Base-by-base conservation (phyloP, 768 basidiomycete genomes). In the Collybiopsis luxurians region DNA sequence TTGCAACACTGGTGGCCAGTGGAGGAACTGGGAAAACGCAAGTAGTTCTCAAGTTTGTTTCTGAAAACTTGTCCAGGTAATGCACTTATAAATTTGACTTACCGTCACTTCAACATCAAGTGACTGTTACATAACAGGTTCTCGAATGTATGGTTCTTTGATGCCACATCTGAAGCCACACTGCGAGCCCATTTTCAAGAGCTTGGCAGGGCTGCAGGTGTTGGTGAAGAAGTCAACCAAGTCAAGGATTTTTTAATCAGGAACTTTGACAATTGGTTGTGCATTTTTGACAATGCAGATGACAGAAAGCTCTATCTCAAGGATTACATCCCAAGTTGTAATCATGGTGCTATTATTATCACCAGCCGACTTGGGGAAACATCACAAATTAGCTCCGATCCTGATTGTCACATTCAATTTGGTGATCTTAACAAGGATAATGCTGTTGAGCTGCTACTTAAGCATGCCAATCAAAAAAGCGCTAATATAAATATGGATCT, bases 281-380 rank as follows among this genome's bases (percentile, higher is more conserved):
- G 40, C n/a, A 42, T 42, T 10, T 55, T 34, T 43, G 28, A 21
- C n/a, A 42, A 42, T 34, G 31, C 31, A 5, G 31, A 34, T 34
- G 13, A 34, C 31, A 34, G 31, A 2, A 28, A 15, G 28, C 42
- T 59, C 1, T 38, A 48, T 12, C 30, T 61, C 31, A 38, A 50
- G n/a, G 2, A 23, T 24, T 42, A 24, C 52, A 24, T 61, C 21
- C 57, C 60, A 19, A 27, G 19, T 1, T 53, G 59, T 31, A 42
- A 38, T 2, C 57, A 56, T 43, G 60, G 60, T 3, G 57, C 55
- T 44, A 56, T 61, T n/a, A 17, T 61, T 1, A 56, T 58, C 30
- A 61, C 60, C 12, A 57, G 57, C 27, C 52, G 60, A 11, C 58
- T 58, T 48, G 46, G 27, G 13, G 54, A 55, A 21, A 39, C 58